These are phyloP conservation scores for Penicillium sp. DNA, from an alignment of 2,329 filamentous ascomycete species.

Conservation along the genomic window DNA sequence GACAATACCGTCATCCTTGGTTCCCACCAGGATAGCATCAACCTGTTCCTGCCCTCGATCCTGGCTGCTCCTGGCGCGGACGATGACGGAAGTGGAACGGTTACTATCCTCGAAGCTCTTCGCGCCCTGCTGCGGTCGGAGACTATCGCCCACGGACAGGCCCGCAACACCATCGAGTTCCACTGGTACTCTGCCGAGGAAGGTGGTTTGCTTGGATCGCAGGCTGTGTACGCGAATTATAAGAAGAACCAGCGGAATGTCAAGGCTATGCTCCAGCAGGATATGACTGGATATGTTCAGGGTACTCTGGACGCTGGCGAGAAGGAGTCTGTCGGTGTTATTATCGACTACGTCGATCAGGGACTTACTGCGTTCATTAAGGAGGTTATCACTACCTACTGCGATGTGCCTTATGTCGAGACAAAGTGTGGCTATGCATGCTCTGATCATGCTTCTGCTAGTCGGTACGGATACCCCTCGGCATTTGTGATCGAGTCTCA, in stretches of 20 bases:
- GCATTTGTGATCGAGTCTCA: slow-evolving; percentile 63
- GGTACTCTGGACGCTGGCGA: slow-evolving; percentile 78
- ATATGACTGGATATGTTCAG: slow-evolving; percentile 91
- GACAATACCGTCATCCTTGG: slow-evolving; percentile 85
- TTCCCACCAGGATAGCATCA: slow-evolving; percentile 93
- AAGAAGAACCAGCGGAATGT: slow-evolving; percentile 69
- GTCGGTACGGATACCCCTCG: slow-evolving; percentile 63
- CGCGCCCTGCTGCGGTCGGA: slow-evolving; percentile 73
- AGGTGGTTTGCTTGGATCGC: slow-evolving; percentile 79
- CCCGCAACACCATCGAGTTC: slow-evolving; percentile 86
- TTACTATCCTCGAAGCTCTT: slow-evolving; percentile 91
- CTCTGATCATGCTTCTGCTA: slow-evolving; percentile 67
- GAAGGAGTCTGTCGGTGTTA: slow-evolving; percentile 83
- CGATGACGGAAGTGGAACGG: slow-evolving; percentile 87
- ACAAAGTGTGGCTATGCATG: slow-evolving; percentile 87
- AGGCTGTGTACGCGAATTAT: slow-evolving; percentile 84
- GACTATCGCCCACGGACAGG: slow-evolving; percentile 67
- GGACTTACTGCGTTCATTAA: slow-evolving; percentile 88
- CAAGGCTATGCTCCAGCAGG: slow-evolving; percentile 97
- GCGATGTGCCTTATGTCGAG: slow-evolving; percentile 79
- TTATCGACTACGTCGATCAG: slow-evolving; percentile 84
- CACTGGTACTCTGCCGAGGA: slow-evolving; percentile 96
- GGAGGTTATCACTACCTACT: slow-evolving; percentile 80
- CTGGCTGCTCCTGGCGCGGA: slow-evolving; percentile 89
- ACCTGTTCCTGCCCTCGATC: slow-evolving; percentile 80